Evolutionary conservation across 2,329 filamentous ascomycete species (phyloP), one percentile per base, ranked within the genome.

Genomic region (Fusarium odoratissimum): DNA sequence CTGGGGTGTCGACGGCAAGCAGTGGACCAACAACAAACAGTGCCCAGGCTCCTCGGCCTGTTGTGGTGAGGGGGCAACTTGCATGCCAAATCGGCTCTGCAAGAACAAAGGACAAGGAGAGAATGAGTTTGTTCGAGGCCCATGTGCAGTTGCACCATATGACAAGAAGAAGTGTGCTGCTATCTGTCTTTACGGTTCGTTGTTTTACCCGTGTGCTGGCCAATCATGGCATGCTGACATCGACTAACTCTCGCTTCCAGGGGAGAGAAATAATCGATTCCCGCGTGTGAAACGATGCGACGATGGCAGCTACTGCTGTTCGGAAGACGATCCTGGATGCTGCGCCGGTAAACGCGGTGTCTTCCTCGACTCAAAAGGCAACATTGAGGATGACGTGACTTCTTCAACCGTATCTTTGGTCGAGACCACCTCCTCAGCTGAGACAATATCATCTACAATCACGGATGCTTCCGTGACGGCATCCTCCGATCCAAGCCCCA

Each of bases 221-320:
- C 25, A 25, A 25, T 25, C 25, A 25, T 25, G 25, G 25, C 25
- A 25, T 25, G 25, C 25, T 25, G 25, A 25, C 25, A 25, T 25
- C 25, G 25, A 25, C 25, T 25, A 25, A 25, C 25, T 25, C 25
- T 25, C 7, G 0, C 12, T 17, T 1, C 5, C 11, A 75, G 69
- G 69, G 17, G 67, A 72, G 30, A 60, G 38, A 9, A 61, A 66
- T 8, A 60, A 64, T 13, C 25, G 65, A 6, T 65, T 75, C 13
- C 73, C 72, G 8, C 54, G 73, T 4, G 70, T 73, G 10, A 58
- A 45, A 12, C n/a, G 35, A 25, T 75, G 73, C 37, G 42, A 62
- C 1, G 68, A 75, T 51, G 73, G 74, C 2, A 72, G 70, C n/a
- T 68, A 55, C n/a, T 76, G 71, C n/a, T 76, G 68, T 25, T 60